Evolutionary conservation across 139 green algal genomes (phyloP).

Genomic region (Medakamo hakoo): DNA sequence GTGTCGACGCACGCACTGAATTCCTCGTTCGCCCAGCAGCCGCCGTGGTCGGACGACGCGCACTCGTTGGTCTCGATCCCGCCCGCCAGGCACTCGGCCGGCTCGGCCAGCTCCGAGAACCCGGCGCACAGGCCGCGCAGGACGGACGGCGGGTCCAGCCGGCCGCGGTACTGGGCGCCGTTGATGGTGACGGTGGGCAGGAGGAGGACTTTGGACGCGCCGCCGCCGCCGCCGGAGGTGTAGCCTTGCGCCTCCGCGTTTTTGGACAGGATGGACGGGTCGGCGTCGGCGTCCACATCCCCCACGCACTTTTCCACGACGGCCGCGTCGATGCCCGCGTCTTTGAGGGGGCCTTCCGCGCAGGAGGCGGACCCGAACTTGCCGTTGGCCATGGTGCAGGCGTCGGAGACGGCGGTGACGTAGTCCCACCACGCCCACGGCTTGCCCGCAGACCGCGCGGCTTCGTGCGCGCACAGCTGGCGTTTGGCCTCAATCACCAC

Average conservation of each 20-base stretch:
- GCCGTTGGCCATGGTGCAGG: constrained; percentile 30
- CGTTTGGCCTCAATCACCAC: constrained; percentile 53
- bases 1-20: constrained; percentile 46
- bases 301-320: constrained; percentile 33
- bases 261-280: constrained; percentile 26
- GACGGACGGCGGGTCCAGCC: constrained; percentile 18
- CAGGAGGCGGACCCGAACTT: constrained; percentile 23
- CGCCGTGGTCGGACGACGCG: constrained; percentile 10
- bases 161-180: constrained; percentile 43
- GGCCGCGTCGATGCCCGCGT: constrained; percentile 15
- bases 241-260: constrained; percentile 8
- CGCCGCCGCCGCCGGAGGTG: constrained; percentile 6
- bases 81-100: constrained; percentile 29
- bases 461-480: constrained; percentile 42
- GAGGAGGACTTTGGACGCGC: constrained; percentile 29
- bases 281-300: constrained; percentile 14
- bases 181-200: constrained; percentile 58
- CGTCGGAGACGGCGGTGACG: constrained; percentile 20
- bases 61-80: constrained; percentile 29
- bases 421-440: constrained; percentile 57
- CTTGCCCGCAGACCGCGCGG: constrained; percentile 15
- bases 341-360: constrained; percentile 21
- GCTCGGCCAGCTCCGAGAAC: constrained; percentile 45
- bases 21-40: constrained; percentile 25
- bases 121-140: constrained; percentile 51